A percentile compares a stretch with the other conserved stretches of the same genome.
These are phyloP conservation scores for Penicillium crustosum DNA, from an alignment of 2,329 filamentous ascomycete species.

Conservation along the genomic window DNA sequence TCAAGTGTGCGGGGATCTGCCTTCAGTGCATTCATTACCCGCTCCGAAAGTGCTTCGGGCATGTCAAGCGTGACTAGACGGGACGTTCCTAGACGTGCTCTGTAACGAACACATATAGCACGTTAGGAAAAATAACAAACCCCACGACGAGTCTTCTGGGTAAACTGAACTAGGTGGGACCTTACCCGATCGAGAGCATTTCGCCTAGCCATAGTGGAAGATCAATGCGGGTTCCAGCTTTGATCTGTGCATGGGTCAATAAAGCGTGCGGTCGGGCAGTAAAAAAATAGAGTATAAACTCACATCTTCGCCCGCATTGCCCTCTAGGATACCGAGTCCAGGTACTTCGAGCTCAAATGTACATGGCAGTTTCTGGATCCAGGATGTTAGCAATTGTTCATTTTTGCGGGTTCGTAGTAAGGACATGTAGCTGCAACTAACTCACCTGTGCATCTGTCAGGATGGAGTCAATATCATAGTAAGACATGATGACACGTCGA, in stretches of 20 bases:
- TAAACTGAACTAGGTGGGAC: background rate
- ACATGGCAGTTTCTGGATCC: constrained; percentile 80
- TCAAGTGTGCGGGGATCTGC: constrained; percentile 86
- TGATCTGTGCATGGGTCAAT: constrained; percentile 56
- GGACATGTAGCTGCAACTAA: background rate
- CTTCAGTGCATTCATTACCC: constrained; percentile 85
- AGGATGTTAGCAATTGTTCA: constrained; percentile 14
- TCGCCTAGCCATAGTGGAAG: constrained; percentile 93
- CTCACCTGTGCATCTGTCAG: constrained; percentile 47
- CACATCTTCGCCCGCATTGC: constrained; percentile 65
- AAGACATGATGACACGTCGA: constrained; percentile 37
- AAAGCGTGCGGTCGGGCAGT: background rate
- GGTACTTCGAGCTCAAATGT: constrained; percentile 90
- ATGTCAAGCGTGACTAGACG: constrained; percentile 78
- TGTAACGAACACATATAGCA: constrained; percentile 12
- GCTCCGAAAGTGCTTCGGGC: constrained; percentile 71
- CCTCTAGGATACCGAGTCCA: constrained; percentile 84
- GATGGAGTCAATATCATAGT: constrained; percentile 51
- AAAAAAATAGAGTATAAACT: constrained; percentile 28
- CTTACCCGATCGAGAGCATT: constrained; percentile 65
- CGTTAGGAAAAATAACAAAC: background rate
- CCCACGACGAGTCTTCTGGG: background rate
- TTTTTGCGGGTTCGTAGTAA: background rate
- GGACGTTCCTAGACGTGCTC: constrained; percentile 46
- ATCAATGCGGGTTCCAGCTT: constrained; percentile 73